A percentile compares a stretch with the other conserved stretches of the same genome.
Evolutionary conservation across 192 early-diverging fungal species (phyloP).

Genomic region (Dimargaris verticillata): DNA sequence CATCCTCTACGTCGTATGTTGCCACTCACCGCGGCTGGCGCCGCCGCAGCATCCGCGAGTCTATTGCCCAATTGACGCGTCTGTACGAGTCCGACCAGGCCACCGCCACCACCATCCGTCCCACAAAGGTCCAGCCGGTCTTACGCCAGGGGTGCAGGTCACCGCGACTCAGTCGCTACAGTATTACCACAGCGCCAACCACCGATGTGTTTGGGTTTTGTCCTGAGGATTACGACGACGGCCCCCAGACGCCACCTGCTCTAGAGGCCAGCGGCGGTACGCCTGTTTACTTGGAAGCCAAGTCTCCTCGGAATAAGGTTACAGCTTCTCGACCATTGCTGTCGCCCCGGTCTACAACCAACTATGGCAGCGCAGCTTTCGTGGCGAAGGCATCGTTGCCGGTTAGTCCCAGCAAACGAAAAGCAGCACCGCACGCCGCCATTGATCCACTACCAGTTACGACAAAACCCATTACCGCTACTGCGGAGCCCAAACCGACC

Average conservation of each 20-base stretch:
- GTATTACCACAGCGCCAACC: not conserved
- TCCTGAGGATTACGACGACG: not conserved
- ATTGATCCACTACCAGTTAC: not conserved
- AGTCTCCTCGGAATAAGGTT: too few species aligned
- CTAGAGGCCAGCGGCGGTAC: not conserved
- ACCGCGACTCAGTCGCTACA: not conserved
- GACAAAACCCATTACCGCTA: too few species aligned
- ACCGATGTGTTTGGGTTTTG: slow-evolving; percentile 3
- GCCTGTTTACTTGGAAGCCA: too few species aligned
- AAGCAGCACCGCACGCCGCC: too few species aligned
- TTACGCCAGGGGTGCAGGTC: not conserved
- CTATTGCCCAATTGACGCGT: slow-evolving; percentile 6
- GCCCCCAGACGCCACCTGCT: not conserved
- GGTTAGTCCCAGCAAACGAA: not conserved
- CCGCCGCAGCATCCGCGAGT: slow-evolving; percentile 9
- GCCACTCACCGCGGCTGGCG: not conserved
- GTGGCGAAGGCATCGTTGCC: not conserved
- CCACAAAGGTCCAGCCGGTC: not conserved
- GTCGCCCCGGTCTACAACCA: not conserved
- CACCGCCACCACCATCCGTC: not conserved
- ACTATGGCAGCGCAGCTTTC: not conserved
- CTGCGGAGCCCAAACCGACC: not conserved
- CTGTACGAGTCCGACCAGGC: not conserved
- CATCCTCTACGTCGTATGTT: not conserved
- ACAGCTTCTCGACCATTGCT: too few species aligned